phyloP scores from a whole-genome alignment of 768 basidiomycete species.

The Rhodocollybia butyracea region DNA sequence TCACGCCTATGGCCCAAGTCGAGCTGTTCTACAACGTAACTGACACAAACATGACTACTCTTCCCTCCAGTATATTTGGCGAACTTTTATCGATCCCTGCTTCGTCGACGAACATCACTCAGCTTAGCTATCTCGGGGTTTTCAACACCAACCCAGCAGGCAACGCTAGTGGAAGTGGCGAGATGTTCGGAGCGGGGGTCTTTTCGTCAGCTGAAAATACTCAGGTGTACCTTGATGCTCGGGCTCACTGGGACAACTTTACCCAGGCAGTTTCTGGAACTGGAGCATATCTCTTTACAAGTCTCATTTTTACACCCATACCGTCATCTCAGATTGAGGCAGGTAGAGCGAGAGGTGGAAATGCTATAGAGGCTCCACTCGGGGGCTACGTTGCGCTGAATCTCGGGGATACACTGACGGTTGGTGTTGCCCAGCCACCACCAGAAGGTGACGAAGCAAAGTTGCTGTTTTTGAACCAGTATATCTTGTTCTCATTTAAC shows the following conservation, averaged over 20 bases:
- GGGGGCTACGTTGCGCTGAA: too few species aligned
- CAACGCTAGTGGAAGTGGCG: slow-evolving; percentile 24
- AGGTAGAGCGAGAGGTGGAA: slow-evolving; percentile 31
- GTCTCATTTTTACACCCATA: slow-evolving; percentile 36
- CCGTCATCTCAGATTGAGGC: slow-evolving; percentile 30
- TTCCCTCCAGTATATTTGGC: slow-evolving; percentile 33
- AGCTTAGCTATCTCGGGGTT: slow-evolving; percentile 35
- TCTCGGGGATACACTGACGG: too few species aligned
- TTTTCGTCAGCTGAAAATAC: slow-evolving; percentile 12
- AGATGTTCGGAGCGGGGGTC: slow-evolving; percentile 30
- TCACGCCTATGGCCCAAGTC: background rate
- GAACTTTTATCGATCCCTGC: slow-evolving; percentile 37
- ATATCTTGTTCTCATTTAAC: too few species aligned
- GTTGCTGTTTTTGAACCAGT: too few species aligned
- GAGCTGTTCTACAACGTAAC: slow-evolving; percentile 35
- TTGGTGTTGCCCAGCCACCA: too few species aligned
- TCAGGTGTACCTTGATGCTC: slow-evolving; percentile 30
- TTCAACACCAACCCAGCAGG: slow-evolving; percentile 23
- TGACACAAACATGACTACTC: slow-evolving; percentile 3
- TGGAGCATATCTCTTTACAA: slow-evolving; percentile 20
- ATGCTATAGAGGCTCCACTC: slow-evolving; percentile 33
- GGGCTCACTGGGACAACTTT: slow-evolving; percentile 27
- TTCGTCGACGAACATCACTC: slow-evolving; percentile 19
- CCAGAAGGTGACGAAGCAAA: too few species aligned
- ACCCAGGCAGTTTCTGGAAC: slow-evolving; percentile 16